Conservation (phyloP, 2,329 filamentous ascomycete species). For the Colletotrichum euphorbiae region DNA sequence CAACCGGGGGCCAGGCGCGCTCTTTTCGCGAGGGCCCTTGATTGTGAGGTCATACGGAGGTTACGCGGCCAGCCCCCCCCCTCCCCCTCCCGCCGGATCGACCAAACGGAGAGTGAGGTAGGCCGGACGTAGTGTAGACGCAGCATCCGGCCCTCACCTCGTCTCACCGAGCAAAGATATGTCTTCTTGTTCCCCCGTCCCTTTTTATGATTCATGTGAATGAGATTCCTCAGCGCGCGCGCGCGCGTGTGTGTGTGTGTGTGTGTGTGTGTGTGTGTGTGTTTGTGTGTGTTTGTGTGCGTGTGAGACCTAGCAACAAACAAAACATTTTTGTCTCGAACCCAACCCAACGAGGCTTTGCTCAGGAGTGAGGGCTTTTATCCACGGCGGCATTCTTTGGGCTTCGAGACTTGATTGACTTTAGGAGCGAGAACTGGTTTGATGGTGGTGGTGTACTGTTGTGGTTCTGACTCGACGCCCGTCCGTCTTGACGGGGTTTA, state of each 20-base stretch:
- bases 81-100: no score
- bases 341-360: constrained; percentile 9
- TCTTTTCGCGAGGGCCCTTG: not conserved
- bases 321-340: not conserved
- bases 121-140: not conserved
- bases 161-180: not conserved
- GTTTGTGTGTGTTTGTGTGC: no score
- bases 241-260: no score
- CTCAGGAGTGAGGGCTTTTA: not conserved
- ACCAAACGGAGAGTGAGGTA: not conserved
- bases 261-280: no score
- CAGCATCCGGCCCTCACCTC: no score
- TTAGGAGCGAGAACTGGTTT: not conserved
- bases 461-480: constrained; percentile 1
- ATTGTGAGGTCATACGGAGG: not conserved
- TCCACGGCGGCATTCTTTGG: not conserved
- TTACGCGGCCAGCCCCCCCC: not conserved
- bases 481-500: no score
- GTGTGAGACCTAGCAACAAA: no score
- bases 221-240: no score
- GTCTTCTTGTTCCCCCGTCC: no score
- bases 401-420: constrained; percentile 15
- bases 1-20: not conserved
- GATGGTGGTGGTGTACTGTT: not conserved
- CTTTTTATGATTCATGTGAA: no score